Conservation (phyloP, 2,329 filamentous ascomycete species). For the Dactylellina sp. region DNA sequence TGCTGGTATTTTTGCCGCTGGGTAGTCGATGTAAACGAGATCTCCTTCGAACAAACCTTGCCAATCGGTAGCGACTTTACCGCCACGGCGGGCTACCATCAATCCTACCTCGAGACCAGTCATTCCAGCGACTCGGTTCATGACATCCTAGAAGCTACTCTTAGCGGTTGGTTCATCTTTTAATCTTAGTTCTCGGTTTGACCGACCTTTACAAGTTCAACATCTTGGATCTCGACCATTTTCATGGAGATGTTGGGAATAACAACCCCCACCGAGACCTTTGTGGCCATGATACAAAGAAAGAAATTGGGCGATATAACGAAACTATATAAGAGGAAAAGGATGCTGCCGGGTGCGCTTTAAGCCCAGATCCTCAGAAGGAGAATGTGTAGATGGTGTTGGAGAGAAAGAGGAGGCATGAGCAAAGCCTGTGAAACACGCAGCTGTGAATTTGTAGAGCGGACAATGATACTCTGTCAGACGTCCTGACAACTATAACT, state of each 20-base stretch:
- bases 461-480: too few species aligned
- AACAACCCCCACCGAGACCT: constrained; percentile 34
- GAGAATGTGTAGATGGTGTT: background rate
- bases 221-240: constrained; percentile 16
- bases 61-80: constrained; percentile 13
- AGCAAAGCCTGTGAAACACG: too few species aligned
- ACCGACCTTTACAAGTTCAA: constrained; percentile 21
- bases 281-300: constrained; percentile 1
- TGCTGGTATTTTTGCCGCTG: constrained; percentile 3
- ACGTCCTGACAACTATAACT: too few species aligned
- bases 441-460: too few species aligned
- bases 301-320: background rate
- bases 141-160: constrained; percentile 25
- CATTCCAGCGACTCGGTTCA: constrained; percentile 29
- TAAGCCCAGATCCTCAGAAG: background rate
- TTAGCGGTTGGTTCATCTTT: too few species aligned
- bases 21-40: constrained; percentile 45
- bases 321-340: background rate
- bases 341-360: background rate
- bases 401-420: background rate
- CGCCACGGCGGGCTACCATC: constrained; percentile 27
- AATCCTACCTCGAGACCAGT: constrained; percentile 7
- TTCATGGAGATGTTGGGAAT: constrained; percentile 26
- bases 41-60: constrained; percentile 24
- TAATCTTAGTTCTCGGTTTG: too few species aligned